phyloP scores from a whole-genome alignment of 106 monocot genomes.

The Dioscorea dumetorum region DNA sequence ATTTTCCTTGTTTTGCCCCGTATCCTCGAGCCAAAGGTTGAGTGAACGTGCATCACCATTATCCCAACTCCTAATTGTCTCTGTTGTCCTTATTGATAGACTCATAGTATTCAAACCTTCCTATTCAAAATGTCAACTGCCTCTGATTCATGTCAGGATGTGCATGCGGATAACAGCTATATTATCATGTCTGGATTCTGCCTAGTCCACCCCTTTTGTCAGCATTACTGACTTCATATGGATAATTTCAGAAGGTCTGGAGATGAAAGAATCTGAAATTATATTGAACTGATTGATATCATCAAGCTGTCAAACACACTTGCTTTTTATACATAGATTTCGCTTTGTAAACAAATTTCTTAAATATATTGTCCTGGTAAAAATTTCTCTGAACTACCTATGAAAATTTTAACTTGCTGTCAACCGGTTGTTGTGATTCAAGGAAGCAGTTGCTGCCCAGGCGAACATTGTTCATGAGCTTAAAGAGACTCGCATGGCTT shows the following conservation, averaged over 20 bases:
- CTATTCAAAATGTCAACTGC: no score
- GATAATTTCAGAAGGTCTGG: not conserved
- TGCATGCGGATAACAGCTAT: no score
- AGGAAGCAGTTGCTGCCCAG: slow-evolving; percentile 74
- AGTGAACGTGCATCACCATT: not conserved
- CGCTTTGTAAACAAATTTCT: not conserved
- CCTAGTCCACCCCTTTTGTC: no score
- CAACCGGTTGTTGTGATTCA: slow-evolving; percentile 3
- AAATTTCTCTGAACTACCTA: not conserved
- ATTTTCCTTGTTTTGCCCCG: not conserved
- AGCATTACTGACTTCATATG: no score
- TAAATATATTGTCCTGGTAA: no score
- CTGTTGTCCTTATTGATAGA: not conserved
- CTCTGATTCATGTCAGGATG: no score
- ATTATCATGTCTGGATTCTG: no score
- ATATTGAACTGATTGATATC: not conserved
- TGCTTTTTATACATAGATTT: not conserved
- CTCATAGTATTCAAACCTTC: not conserved
- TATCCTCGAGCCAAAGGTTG: no score
- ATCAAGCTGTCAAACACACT: not conserved
- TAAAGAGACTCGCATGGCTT: slow-evolving; percentile 34
- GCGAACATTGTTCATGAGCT: slow-evolving; percentile 49
- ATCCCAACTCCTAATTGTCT: not conserved
- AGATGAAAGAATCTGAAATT: not conserved
- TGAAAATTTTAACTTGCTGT: not conserved